Percentiles rank a stretch among this genome's conserved stretches.
phyloP scores from a whole-genome alignment of 768 basidiomycete genomes.

The Epithele typhae region DNA sequence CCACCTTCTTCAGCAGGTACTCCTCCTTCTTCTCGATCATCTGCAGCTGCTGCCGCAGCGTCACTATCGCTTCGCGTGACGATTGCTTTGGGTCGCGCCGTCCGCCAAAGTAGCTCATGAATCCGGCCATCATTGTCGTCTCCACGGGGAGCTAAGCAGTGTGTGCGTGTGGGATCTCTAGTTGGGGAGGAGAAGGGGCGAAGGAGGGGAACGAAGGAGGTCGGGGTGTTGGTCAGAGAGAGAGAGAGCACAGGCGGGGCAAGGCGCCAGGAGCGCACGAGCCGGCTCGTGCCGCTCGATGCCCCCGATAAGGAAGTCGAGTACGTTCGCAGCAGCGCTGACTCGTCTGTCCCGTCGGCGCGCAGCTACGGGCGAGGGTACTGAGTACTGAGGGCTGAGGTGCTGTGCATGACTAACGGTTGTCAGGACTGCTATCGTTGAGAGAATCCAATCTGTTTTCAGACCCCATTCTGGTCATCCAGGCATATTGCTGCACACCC shows the following conservation, averaged over 20 bases:
- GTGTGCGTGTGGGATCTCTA: background rate
- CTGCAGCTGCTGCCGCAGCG: slow-evolving; percentile 87
- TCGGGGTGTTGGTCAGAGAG: background rate
- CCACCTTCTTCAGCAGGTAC: slow-evolving; percentile 92
- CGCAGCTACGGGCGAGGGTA: no score
- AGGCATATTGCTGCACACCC: no score
- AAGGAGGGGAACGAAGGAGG: background rate
- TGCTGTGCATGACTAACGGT: no score
- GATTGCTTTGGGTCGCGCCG: slow-evolving; percentile 78
- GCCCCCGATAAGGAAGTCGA: slow-evolving; percentile 24
- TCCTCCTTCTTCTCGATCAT: slow-evolving; percentile 99
- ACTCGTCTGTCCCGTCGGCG: no score
- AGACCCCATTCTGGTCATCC: no score
- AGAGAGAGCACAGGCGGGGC: no score
- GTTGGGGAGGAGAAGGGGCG: background rate
- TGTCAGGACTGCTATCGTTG: no score
- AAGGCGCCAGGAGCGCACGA: no score
- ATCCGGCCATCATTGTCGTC: slow-evolving; percentile 58
- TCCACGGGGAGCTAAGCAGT: background rate
- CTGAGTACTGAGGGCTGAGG: no score
- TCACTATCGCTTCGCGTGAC: slow-evolving; percentile 90
- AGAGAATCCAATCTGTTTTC: no score
- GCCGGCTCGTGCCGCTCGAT: slow-evolving; percentile 21
- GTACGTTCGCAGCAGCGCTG: background rate
- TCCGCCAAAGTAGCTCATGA: slow-evolving; percentile 89